Evolutionary conservation across 164 flowering plant species (phyloP), one percentile per base, ranked within the genome.

Genomic region (Berberis thunbergii): DNA sequence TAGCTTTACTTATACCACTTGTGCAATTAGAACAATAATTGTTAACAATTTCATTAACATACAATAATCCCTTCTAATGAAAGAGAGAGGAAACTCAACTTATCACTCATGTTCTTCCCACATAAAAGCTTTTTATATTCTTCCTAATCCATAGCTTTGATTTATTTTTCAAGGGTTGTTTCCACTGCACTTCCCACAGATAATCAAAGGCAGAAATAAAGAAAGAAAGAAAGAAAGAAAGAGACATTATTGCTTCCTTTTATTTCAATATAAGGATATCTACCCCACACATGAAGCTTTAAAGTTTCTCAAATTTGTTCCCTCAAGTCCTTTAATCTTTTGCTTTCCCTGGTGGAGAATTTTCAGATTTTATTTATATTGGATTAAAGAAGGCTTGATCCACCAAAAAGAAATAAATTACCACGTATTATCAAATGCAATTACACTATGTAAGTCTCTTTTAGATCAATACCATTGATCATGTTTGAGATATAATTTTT

Each of bases 241-340:
- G 59, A 39, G 53, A 66, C 64, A 52, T 13, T 67, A 67, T 67
- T 67, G 64, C 62, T 59, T 49, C 57, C 69, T 38, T 63, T 50
- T 56, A 65, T 46, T 41, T 57, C 39, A 49, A 38, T 13, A 48
- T 48, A 49, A 63, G 39, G 38, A 3, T 10, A 3, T n/a, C 8
- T 12, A 49, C 62, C 68, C 68, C n/a, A 65, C 62, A 41, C 39
- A 54, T 57, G 1, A 52, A 26, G n/a, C 54, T 26, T 26, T 26
- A 26, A 26, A 52, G 12, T 2, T 3, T 50, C 4, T 12, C n/a
- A 38, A 3, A 45, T 44, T 55, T 56, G 43, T 45, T 54, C 50
- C 38, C 43, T 5, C 38, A n/a, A 43, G 2, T 11, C 6, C 48
- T 12, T n/a, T 59, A 38, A 0, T 12, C 40, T 59, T 59, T 43